Base-by-base conservation (phyloP, 306 rosid genomes). In the Prinsepia uniflora region DNA sequence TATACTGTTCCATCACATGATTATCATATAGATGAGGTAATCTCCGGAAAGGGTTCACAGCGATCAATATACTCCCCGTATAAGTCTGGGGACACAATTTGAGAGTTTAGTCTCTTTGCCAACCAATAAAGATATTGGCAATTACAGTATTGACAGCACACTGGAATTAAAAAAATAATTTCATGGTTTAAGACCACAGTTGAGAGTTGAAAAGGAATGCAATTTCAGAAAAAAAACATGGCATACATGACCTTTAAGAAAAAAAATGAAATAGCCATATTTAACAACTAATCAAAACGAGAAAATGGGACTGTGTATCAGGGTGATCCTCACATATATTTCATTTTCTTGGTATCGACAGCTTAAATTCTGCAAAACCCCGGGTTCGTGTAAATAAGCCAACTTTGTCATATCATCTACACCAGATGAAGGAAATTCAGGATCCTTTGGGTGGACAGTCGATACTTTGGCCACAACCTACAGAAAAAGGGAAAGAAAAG, bases 361-460 rank as follows among this genome's bases (percentile, higher is more conserved):
- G 34, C 72, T 84, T 83, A 94, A 84, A 79, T 94, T 94, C 59
- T 79, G 90, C 65, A 94, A 88, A 73, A 94, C 96, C 64, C 97
- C 99, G 8, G 99, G 97, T 80, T 94, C 97, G 62, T 94, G 99
- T 63, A 94, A 80, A 83, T 94, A 94, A 71, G 99, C 96, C 81
- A 94, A 83, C 81, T 84, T 87, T 56, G 99, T 94, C 99, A 94
- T 94, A 74, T 94, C 99, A 11, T 94, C 97, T 24, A 89, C 97
- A 43, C 99, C 97, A 8, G 81, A 61, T 18, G 84, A 71, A 59
- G 99, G 99, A 80, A 89, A 91, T 65, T 94, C 99, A 53, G 99
- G 97, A 85, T 94, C 99, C 82, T 86, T 91, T 44, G 96, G 97
- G 81, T 84, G 81, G 52, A 81, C 81, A 72, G 68, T 73, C 55